phyloP scores from a whole-genome alignment of 73 alveolate genomes.

The Urostyla sp. region DNA sequence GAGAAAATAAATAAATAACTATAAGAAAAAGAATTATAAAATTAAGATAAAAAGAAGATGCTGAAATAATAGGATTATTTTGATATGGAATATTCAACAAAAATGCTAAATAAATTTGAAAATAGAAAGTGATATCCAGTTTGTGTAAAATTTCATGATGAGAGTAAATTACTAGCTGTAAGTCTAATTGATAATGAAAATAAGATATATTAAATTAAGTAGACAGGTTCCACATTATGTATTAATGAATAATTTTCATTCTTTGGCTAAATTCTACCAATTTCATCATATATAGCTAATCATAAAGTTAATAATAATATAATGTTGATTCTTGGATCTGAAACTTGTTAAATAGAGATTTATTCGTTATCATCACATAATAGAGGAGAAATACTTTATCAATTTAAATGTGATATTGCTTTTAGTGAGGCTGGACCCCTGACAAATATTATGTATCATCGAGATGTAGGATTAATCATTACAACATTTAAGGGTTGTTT shows the following conservation, averaged over 20 bases:
- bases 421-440: conserved; percentile 47
- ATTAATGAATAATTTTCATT: conserved; percentile 32
- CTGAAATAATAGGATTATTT: background rate
- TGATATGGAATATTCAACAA: background rate
- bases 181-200: conserved; percentile 57
- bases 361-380: conserved; percentile 27
- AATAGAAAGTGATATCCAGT: conserved; percentile 58
- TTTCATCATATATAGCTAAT: conserved; percentile 26
- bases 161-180: conserved; percentile 37
- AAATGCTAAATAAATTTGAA: conserved; percentile 27
- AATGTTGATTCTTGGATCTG: conserved; percentile 42
- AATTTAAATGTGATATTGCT: background rate
- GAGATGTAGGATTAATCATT: conserved; percentile 47
- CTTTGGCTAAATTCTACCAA: conserved; percentile 19
- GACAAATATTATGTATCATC: conserved; percentile 26
- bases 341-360: conserved; percentile 29
- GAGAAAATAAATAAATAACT: conserved; percentile 32
- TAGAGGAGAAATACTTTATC: conserved; percentile 10
- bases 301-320: conserved; percentile 50
- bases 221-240: conserved; percentile 35
- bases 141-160: conserved; percentile 26
- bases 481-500: conserved; percentile 48
- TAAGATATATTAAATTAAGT: conserved; percentile 36
- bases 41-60: conserved; percentile 2
- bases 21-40: conserved; percentile 28